These are phyloP conservation scores for Fusarium nematophilum DNA, from an alignment of 2,329 filamentous ascomycete genomes.

Conservation along the genomic window DNA sequence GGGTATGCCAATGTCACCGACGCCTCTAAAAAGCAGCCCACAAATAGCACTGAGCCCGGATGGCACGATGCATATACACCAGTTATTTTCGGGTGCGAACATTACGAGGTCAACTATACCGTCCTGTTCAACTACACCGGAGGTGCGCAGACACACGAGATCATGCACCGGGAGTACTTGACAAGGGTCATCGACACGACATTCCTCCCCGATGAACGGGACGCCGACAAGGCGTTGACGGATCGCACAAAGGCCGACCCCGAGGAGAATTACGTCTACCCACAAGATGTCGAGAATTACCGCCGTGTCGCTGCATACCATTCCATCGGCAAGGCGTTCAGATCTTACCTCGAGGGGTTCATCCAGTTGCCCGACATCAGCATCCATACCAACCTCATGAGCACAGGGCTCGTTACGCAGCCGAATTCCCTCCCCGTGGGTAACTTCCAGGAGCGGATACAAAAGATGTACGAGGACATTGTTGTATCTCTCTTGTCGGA, in stretches of 20 bases:
- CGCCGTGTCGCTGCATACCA: slow-evolving; percentile 38
- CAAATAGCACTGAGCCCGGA: slow-evolving; percentile 5
- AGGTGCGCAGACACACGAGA: slow-evolving; percentile 29
- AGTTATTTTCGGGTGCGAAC: slow-evolving; percentile 41
- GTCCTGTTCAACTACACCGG: slow-evolving; percentile 40
- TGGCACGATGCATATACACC: slow-evolving; percentile 41
- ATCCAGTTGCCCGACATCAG: slow-evolving; percentile 35
- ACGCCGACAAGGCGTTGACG: slow-evolving; percentile 28
- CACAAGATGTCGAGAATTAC: slow-evolving; percentile 31
- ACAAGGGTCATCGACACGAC: slow-evolving; percentile 36
- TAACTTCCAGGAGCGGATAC: too few species aligned
- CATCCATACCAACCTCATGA: slow-evolving; percentile 31
- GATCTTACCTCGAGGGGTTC: slow-evolving; percentile 37
- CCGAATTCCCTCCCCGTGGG: slow-evolving; percentile 36
- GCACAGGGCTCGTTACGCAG: slow-evolving; percentile 35
- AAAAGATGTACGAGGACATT: too few species aligned
- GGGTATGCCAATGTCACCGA: slow-evolving; percentile 40
- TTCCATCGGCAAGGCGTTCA: slow-evolving; percentile 32
- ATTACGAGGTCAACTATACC: slow-evolving; percentile 37
- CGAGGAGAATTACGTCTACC: slow-evolving; percentile 33
- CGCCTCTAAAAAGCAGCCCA: slow-evolving; percentile 25
- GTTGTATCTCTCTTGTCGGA: not conserved
- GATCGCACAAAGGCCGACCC: slow-evolving; percentile 36
- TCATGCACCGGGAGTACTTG: slow-evolving; percentile 30
- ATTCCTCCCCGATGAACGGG: slow-evolving; percentile 20